phyloP scores from a whole-genome alignment of 1,139 yeast species.

The Magnusiomyces sp. region DNA sequence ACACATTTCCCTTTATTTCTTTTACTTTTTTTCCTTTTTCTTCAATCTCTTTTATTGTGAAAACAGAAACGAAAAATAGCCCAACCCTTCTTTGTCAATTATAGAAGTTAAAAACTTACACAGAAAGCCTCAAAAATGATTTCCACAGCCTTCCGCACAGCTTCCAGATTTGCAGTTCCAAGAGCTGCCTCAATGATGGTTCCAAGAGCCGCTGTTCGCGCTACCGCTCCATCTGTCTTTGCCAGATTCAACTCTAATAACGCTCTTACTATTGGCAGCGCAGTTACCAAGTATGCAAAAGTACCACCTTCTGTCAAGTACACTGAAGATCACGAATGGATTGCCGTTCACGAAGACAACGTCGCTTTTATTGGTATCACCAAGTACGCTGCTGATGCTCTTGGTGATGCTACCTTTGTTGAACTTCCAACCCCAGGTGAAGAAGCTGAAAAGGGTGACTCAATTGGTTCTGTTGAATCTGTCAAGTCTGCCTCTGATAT shows the following conservation, averaged over 20 bases:
- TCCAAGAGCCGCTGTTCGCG: not conserved
- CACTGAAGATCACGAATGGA: slow-evolving; percentile 94
- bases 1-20: slow-evolving; percentile 9
- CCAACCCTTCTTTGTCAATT: not conserved
- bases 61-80: not conserved
- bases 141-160: slow-evolving; percentile 9
- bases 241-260: slow-evolving; percentile 28
- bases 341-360: slow-evolving; percentile 76
- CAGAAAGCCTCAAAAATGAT: slow-evolving; percentile 6
- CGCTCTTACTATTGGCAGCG: slow-evolving; percentile 44
- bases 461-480: slow-evolving; percentile 87
- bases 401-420: slow-evolving; percentile 92
- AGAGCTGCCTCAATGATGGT: slow-evolving; percentile 1
- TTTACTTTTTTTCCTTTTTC: slow-evolving; percentile 9
- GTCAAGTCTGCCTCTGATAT: slow-evolving; percentile 94
- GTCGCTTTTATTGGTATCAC: slow-evolving; percentile 84
- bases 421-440: slow-evolving; percentile 80
- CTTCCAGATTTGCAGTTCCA: slow-evolving; percentile 9
- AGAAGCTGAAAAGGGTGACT: slow-evolving; percentile 61
- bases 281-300: slow-evolving; percentile 43
- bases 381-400: slow-evolving; percentile 92
- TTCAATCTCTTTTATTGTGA: slow-evolving; percentile 12
- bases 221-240: not conserved
- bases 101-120: not conserved
- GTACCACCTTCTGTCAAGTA: slow-evolving; percentile 43